Evolutionary conservation across 176 grass and related monocot genomes (phyloP).

Genomic region (Carex scoparia): DNA sequence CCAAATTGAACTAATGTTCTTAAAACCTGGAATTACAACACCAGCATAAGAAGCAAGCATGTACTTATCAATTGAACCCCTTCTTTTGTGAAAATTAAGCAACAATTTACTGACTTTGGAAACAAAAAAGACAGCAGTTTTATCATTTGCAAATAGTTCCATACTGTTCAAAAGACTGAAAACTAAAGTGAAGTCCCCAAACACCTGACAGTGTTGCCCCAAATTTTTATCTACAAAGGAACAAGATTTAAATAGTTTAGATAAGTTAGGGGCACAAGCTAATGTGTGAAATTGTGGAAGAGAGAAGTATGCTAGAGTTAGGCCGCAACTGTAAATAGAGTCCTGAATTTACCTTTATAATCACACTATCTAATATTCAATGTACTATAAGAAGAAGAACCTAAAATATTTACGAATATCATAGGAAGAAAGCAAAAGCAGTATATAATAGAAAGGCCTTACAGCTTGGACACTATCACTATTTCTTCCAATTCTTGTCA

Average conservation of each 20-base stretch:
- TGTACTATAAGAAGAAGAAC: not conserved
- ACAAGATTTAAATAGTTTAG: not conserved
- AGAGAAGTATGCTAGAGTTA: not conserved
- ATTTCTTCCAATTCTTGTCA: slow-evolving; percentile 96
- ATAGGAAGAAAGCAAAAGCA: not conserved
- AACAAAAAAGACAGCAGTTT: not conserved
- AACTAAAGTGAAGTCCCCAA: not conserved
- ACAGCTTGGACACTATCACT: slow-evolving; percentile 92
- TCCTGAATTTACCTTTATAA: not conserved
- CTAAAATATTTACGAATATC: not conserved
- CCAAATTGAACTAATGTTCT: slow-evolving; percentile 91
- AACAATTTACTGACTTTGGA: not conserved
- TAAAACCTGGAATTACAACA: slow-evolving; percentile 60
- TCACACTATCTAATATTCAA: slow-evolving; percentile 4
- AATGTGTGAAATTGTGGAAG: not conserved
- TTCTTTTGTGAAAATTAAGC: not conserved
- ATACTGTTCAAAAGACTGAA: slow-evolving; percentile 2
- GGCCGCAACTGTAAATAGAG: not conserved
- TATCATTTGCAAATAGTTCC: not conserved
- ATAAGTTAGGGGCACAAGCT: not conserved
- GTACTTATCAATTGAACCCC: not conserved
- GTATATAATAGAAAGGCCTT: slow-evolving; percentile 38
- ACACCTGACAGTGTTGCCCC: not conserved
- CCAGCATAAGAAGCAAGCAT: not conserved
- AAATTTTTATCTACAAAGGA: not conserved